Percentiles rank a stretch among this genome's conserved stretches.
phyloP scores from a whole-genome alignment of 2,329 filamentous ascomycete species.

The Cladophialophora bantiana region DNA sequence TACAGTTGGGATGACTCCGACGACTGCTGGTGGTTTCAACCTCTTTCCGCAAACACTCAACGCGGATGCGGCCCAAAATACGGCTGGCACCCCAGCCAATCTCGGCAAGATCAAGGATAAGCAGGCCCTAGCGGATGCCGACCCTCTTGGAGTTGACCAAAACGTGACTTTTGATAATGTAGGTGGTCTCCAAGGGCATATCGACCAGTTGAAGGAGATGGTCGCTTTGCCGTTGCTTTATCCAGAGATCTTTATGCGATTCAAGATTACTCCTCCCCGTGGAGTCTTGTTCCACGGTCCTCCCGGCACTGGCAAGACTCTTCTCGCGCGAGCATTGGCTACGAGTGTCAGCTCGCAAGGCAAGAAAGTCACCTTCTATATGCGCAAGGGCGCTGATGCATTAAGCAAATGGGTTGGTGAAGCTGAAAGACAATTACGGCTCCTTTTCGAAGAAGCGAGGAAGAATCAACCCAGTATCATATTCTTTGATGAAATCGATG shows the following conservation, averaged over 20 bases:
- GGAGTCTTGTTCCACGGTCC: slow-evolving; percentile 97
- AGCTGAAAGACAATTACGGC: slow-evolving; percentile 89
- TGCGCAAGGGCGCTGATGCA: slow-evolving; percentile 97
- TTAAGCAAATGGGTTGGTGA: slow-evolving; percentile 99
- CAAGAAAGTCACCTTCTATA: slow-evolving; percentile 97
- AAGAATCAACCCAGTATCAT: slow-evolving; percentile 98
- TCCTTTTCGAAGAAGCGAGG: slow-evolving; percentile 93
- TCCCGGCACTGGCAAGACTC: slow-evolving; percentile 95
- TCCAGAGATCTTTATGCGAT: slow-evolving; percentile 88
- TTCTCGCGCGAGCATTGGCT: slow-evolving; percentile 91
- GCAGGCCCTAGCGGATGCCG: slow-evolving; percentile 89
- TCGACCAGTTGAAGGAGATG: slow-evolving; percentile 98
- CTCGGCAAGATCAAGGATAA: slow-evolving; percentile 93
- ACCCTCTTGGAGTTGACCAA: slow-evolving; percentile 90
- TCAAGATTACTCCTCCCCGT: slow-evolving; percentile 91
- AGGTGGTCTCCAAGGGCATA: slow-evolving; percentile 89
- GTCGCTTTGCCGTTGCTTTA: slow-evolving; percentile 92
- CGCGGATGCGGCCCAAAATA: slow-evolving; percentile 61
- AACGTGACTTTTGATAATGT: slow-evolving; percentile 94
- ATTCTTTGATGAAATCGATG: slow-evolving; percentile 99
- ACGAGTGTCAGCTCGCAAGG: slow-evolving; percentile 89
- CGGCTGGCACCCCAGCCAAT: slow-evolving; percentile 74
- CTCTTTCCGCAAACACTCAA: slow-evolving; percentile 64
- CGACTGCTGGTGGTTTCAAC: slow-evolving; percentile 60
- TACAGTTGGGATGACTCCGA: slow-evolving; percentile 70